These are phyloP conservation scores for Daedalea quercina DNA, from an alignment of 768 basidiomycete species.

Conservation along the genomic window DNA sequence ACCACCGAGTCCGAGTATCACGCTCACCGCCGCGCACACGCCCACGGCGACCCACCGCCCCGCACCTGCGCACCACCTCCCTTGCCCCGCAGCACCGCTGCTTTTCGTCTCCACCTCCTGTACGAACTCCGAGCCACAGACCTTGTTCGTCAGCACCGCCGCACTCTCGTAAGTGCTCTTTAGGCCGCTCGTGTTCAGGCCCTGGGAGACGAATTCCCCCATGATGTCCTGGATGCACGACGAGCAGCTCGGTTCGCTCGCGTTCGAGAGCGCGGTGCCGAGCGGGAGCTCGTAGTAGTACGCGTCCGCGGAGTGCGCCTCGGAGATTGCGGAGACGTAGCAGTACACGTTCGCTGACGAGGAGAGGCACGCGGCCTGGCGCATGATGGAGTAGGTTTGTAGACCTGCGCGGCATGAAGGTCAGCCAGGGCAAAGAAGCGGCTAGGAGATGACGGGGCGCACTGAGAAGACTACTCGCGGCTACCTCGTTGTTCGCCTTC, in stretches of 20 bases:
- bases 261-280: slow-evolving; percentile 45
- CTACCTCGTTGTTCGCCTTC: slow-evolving; percentile 41
- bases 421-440: not conserved
- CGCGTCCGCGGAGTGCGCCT: slow-evolving; percentile 54
- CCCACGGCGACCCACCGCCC: too few relatives aligned
- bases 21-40: too few relatives aligned
- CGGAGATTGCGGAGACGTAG: slow-evolving; percentile 54
- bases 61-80: too few relatives aligned
- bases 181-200: slow-evolving; percentile 30
- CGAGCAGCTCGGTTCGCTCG: slow-evolving; percentile 50
- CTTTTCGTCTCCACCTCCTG: not conserved
- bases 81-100: too few relatives aligned
- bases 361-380: slow-evolving; percentile 47
- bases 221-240: slow-evolving; percentile 57
- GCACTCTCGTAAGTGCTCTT: slow-evolving; percentile 42
- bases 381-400: slow-evolving; percentile 40
- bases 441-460: slow-evolving; percentile 13
- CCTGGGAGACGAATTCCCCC: slow-evolving; percentile 41
- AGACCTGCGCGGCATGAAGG: not conserved
- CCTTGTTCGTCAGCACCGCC: slow-evolving; percentile 35
- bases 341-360: slow-evolving; percentile 62
- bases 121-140: slow-evolving; percentile 48
- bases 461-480: slow-evolving; percentile 51
- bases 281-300: slow-evolving; percentile 69
- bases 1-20: too few relatives aligned